phyloP scores from a whole-genome alignment of 169 alveolate species.

The Plasmodium relictum region DNA sequence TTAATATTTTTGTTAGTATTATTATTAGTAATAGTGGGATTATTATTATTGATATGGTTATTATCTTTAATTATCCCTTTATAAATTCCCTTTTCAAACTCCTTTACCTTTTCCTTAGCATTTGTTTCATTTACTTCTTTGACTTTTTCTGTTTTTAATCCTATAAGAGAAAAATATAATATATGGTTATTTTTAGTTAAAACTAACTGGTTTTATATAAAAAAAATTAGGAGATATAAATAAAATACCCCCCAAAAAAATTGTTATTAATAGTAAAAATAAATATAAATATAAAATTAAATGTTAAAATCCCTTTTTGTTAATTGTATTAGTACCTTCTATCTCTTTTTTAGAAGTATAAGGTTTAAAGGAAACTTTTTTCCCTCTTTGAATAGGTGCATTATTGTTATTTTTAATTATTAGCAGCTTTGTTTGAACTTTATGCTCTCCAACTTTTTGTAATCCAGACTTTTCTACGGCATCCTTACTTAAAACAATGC shows the following conservation, averaged over 20 bases:
- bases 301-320: no score
- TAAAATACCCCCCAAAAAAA: no score
- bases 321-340: not conserved
- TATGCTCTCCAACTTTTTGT: not conserved
- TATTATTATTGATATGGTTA: conserved; percentile 3
- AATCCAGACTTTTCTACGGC: not conserved
- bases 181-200: no score
- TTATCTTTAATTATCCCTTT: not conserved
- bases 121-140: not conserved
- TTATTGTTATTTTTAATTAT: no score
- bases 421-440: no score
- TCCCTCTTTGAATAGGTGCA: conserved; percentile 8
- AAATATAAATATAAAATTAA: no score
- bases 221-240: no score
- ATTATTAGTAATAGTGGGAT: not conserved
- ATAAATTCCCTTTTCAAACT: not conserved
- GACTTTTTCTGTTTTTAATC: not conserved
- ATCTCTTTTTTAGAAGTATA: conserved; percentile 23
- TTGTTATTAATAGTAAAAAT: no score
- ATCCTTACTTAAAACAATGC: conserved; percentile 13
- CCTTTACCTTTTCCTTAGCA: not conserved
- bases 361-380: conserved; percentile 50
- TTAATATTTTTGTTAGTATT: not conserved
- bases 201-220: no score
- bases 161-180: not conserved